phyloP scores from a whole-genome alignment of 805 yeast species.

The Yarrowia deformans region DNA sequence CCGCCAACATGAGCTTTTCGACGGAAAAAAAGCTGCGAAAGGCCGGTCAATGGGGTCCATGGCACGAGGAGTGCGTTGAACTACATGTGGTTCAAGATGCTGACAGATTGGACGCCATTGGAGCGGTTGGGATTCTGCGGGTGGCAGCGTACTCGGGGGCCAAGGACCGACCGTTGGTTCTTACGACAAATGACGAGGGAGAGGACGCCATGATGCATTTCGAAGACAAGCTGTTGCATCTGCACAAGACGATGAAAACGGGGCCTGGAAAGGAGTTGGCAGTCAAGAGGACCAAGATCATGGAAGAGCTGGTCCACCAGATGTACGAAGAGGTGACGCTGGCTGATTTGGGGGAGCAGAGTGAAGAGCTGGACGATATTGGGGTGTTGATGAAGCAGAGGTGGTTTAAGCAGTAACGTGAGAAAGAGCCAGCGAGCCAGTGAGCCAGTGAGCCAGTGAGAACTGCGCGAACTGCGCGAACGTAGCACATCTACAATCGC shows the following conservation, averaged over 20 bases:
- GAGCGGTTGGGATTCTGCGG: constrained; percentile 51
- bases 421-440: too few species aligned
- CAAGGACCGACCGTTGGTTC: constrained; percentile 45
- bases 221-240: constrained; percentile 48
- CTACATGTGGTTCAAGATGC: constrained; percentile 52
- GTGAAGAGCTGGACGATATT: background rate
- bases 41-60: constrained; percentile 46
- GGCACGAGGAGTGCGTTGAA: constrained; percentile 49
- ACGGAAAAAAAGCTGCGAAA: constrained; percentile 45
- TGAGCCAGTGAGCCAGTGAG: too few species aligned
- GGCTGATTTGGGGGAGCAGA: background rate
- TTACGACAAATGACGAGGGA: constrained; percentile 3
- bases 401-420: background rate
- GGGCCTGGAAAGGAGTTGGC: constrained; percentile 42
- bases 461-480: too few species aligned
- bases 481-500: too few species aligned
- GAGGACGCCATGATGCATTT: constrained; percentile 46
- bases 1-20: constrained; percentile 46
- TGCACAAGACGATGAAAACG: constrained; percentile 48
- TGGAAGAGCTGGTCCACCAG: constrained; percentile 42
- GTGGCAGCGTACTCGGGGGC: constrained; percentile 50
- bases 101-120: constrained; percentile 54
- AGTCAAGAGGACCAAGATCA: constrained; percentile 43
- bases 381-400: background rate
- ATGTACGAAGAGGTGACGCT: constrained; percentile 25